Evolutionary conservation across 257 asterid genomes (phyloP).

Genomic region (Echites panduratus): DNA sequence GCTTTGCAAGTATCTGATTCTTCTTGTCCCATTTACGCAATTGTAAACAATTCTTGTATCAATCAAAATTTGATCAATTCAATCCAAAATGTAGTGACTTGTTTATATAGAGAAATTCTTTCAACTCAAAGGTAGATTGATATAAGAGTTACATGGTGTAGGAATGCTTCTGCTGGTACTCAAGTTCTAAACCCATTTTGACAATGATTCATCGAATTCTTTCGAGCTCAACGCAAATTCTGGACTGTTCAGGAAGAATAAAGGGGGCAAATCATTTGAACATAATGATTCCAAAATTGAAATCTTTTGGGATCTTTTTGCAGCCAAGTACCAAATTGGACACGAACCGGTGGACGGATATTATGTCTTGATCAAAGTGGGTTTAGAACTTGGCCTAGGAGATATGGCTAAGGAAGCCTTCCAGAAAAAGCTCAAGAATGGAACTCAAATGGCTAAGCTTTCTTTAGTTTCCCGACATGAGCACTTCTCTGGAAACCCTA

Average conservation of each 20-base stretch:
- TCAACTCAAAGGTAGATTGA: conserved; percentile 36
- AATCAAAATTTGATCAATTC: conserved; percentile 45
- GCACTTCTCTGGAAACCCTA: conserved; percentile 61
- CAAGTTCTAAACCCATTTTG: conserved; percentile 49
- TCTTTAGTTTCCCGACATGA: conserved; percentile 57
- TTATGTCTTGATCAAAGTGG: conserved; percentile 42
- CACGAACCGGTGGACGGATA: conserved; percentile 70
- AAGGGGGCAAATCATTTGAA: conserved; percentile 45
- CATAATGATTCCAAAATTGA: conserved; percentile 33
- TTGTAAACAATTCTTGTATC: conserved; percentile 44
- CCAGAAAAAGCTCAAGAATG: conserved; percentile 25
- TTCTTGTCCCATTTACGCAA: conserved; percentile 52
- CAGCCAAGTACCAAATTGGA: conserved; percentile 56
- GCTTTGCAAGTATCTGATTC: conserved; percentile 61
- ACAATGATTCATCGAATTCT: conserved; percentile 31
- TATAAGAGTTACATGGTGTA: conserved; percentile 61
- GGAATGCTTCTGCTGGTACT: conserved; percentile 19
- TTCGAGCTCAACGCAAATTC: conserved; percentile 56
- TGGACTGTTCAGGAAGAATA: conserved; percentile 51
- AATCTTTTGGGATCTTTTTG: conserved; percentile 65
- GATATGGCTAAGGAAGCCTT: conserved; percentile 40
- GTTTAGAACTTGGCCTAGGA: conserved; percentile 58
- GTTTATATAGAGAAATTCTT: conserved; percentile 40
- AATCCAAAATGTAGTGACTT: conserved; percentile 48
- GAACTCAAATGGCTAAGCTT: conserved; percentile 33